phyloP scores from a whole-genome alignment of 352 stramenopile species.

The Pythium sp. region DNA sequence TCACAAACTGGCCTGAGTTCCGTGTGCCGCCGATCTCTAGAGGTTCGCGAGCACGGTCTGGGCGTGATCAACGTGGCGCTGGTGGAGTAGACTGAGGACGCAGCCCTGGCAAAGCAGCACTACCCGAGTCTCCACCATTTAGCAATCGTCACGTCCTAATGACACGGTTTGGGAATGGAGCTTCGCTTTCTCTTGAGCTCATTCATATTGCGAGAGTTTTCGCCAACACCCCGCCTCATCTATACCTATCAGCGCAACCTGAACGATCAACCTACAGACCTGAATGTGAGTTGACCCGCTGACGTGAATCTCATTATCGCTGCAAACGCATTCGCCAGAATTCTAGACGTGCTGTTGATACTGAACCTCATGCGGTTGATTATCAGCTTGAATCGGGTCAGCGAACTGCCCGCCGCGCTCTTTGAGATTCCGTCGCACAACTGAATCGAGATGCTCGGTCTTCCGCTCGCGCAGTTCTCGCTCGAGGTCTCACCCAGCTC shows the following conservation, averaged over 20 bases:
- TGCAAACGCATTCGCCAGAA: conserved; percentile 14
- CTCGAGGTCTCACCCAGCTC: not conserved
- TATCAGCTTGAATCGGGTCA: conserved; percentile 4
- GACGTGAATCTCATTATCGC: conserved; percentile 24
- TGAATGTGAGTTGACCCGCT: conserved; percentile 30
- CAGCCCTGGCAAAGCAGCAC: conserved; percentile 22
- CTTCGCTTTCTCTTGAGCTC: conserved; percentile 24
- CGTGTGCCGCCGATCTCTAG: conserved; percentile 24
- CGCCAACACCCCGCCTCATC: conserved; percentile 24
- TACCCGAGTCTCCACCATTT: conserved; percentile 32
- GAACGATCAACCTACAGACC: conserved; percentile 25
- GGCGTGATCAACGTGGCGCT: conserved; percentile 44
- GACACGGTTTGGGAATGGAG: conserved; percentile 1
- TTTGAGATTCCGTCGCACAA: conserved; percentile 11
- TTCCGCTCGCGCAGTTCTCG: not conserved
- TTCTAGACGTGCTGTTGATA: conserved; percentile 23
- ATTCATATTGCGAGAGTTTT: conserved; percentile 33
- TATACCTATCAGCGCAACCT: conserved; percentile 37
- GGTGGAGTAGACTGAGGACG: conserved; percentile 22
- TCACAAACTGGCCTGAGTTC: conserved; percentile 27
- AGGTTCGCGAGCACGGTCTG: conserved; percentile 31
- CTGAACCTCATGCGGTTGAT: conserved; percentile 14
- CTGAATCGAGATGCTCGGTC: not conserved
- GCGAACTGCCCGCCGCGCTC: conserved; percentile 3
- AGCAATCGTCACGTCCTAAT: conserved; percentile 30